Base-by-base conservation (phyloP, 345 rosid species). In the Garcia nutans region DNA sequence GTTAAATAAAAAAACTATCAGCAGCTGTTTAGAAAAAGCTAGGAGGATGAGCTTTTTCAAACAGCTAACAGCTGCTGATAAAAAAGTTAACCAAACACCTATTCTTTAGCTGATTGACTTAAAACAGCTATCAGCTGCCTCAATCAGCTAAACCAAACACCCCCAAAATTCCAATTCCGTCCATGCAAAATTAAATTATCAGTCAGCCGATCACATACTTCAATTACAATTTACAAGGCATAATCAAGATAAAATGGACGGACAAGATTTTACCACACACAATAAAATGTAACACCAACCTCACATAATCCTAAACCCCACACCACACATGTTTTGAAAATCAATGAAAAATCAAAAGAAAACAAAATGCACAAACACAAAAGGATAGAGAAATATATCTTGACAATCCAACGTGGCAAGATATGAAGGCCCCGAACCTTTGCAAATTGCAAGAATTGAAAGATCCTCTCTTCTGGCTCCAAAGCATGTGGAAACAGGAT, bases 361-460 rank as follows among this genome's bases (percentile, higher is more conserved):
- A 15, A 74, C 60, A 63, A 50, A 63, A 49, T 2, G 26, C 59
- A 63, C 2, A 44, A 73, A 17, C 76, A 15, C 65, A 28, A 10
- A 74, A 71, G 42, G 85, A 84, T 79, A 75, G 79, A 72, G 60
- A 80, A 77, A 81, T 89, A 79, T 78, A 87, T 89, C 91, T 71
- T 0, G 45, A 82, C 66, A 55, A 76, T 92, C 98, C 89, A 79
- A 90, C 82, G 76, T 92, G 92, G 93, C 93, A 79, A 83, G 84
- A 82, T 67, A 42, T 65, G 42, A 31, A 15, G 52, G 64, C 63
- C 24, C 76, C 85, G n/a, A 77, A 65, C 84, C 49, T 13, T 2
- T 28, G 58, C 19, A 23, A 44, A 49, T 2, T 28, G 58, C 19
- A 23, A 44, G 54, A n/a, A 23, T 2, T 62, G 8, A n/a, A n/a